These are phyloP conservation scores for Didymella glomerata DNA, from an alignment of 2,329 filamentous ascomycete genomes.

Conservation along the genomic window DNA sequence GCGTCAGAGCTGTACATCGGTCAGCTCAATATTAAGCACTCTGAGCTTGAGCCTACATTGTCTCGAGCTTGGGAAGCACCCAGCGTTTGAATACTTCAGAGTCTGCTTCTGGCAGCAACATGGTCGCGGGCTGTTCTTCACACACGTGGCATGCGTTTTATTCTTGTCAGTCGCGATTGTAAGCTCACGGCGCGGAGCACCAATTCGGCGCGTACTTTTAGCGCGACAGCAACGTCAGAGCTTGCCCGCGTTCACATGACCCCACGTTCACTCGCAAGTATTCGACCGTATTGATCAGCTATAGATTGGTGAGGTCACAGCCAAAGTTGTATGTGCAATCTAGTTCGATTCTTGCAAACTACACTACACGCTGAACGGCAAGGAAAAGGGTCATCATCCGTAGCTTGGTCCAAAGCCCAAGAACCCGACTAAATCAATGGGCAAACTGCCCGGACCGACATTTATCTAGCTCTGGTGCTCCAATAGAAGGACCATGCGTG, in stretches of 20 bases:
- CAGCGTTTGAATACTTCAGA: slow-evolving; percentile 72
- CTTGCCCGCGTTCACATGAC: slow-evolving; percentile 33
- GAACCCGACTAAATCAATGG: slow-evolving; percentile 40
- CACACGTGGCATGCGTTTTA: background rate
- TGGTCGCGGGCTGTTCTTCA: slow-evolving; percentile 36
- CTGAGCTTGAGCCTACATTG: slow-evolving; percentile 65
- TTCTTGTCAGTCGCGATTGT: background rate
- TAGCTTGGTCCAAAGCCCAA: slow-evolving; percentile 44
- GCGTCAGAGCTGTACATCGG: slow-evolving; percentile 71
- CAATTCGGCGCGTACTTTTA: slow-evolving; percentile 21
- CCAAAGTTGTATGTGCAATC: slow-evolving; percentile 33
- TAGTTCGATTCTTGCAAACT: slow-evolving; percentile 46
- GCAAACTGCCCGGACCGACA: slow-evolving; percentile 49
- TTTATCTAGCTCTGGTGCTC: slow-evolving; percentile 48
- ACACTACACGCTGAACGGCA: slow-evolving; percentile 48
- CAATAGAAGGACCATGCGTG: slow-evolving; percentile 42
- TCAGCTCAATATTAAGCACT: too few species aligned
- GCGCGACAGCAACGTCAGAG: slow-evolving; percentile 25
- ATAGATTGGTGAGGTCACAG: background rate
- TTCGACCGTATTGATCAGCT: background rate
- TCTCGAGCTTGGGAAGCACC: slow-evolving; percentile 79
- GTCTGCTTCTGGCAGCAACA: slow-evolving; percentile 65
- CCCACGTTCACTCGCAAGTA: slow-evolving; percentile 29
- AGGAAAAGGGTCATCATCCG: slow-evolving; percentile 48
- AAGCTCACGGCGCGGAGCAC: slow-evolving; percentile 3